Conservation (phyloP, 2,329 filamentous ascomycete species). For the Dichotomopilus funicola region DNA sequence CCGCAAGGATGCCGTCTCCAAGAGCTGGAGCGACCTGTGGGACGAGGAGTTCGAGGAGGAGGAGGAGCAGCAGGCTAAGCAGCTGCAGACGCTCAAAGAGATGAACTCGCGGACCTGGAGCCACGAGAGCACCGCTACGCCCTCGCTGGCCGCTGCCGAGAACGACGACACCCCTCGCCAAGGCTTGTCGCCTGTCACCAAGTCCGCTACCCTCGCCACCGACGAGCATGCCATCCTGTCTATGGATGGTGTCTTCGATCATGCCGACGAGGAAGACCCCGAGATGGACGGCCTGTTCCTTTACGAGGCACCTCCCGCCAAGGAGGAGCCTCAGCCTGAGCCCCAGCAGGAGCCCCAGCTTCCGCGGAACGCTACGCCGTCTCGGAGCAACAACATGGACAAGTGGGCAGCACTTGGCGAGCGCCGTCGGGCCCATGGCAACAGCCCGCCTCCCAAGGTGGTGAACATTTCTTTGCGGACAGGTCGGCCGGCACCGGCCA, state of each 20-base stretch:
- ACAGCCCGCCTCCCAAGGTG: constrained; percentile 41
- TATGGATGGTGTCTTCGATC: constrained; percentile 30
- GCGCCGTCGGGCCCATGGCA: constrained; percentile 62
- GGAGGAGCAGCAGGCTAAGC: constrained; percentile 52
- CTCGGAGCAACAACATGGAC: constrained; percentile 60
- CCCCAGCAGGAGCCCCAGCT: constrained; percentile 22
- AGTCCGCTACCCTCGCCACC: constrained; percentile 33
- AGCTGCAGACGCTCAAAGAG: constrained; percentile 54
- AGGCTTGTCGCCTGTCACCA: constrained; percentile 37
- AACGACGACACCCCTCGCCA: constrained; percentile 40
- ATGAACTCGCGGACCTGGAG: constrained; percentile 74
- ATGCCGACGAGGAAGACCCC: constrained; percentile 50
- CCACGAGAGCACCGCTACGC: constrained; percentile 56
- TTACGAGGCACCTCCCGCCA: constrained; percentile 51
- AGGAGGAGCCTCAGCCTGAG: constrained; percentile 26
- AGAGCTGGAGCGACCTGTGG: constrained; percentile 99
- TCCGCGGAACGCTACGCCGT: constrained; percentile 54
- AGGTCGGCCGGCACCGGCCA: constrained; percentile 37
- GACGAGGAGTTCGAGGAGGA: constrained; percentile 82
- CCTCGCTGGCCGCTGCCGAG: constrained; percentile 27
- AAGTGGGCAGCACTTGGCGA: constrained; percentile 89
- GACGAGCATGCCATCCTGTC: constrained; percentile 32
- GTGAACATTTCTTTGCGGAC: constrained; percentile 38
- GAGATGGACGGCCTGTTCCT: constrained; percentile 67
- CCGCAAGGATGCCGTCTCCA: constrained; percentile 73